Evolutionary conservation across 148 eudicot genomes (phyloP).

Genomic region (Chenopodium album): DNA sequence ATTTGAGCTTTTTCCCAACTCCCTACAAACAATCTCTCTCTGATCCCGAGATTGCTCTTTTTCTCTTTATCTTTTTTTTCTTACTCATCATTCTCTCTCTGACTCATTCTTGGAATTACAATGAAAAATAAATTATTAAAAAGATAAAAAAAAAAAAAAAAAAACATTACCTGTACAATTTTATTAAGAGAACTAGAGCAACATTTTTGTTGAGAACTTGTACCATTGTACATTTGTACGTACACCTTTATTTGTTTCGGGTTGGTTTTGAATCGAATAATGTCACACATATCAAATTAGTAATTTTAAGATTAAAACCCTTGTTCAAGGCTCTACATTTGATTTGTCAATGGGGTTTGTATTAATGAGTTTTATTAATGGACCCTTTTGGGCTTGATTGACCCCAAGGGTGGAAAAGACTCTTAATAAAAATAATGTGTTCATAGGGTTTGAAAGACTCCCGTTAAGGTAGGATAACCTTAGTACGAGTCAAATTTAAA

Average conservation of each 20-base stretch:
- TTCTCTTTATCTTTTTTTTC: conserved; percentile 29
- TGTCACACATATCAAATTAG: background rate
- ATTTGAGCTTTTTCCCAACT: conserved; percentile 22
- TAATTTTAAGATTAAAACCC: too few relatives aligned
- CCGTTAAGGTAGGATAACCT: too few relatives aligned
- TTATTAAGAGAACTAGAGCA: background rate
- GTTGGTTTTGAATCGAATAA: background rate
- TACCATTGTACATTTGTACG: background rate
- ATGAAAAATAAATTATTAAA: background rate
- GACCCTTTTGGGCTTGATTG: too few relatives aligned
- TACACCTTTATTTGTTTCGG: background rate
- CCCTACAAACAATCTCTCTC: conserved; percentile 33
- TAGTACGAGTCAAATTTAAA: too few relatives aligned
- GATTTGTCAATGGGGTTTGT: too few relatives aligned
- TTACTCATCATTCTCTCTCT: conserved; percentile 10
- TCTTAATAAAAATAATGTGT: too few relatives aligned
- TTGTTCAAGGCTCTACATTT: too few relatives aligned
- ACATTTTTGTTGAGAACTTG: background rate
- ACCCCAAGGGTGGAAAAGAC: too few relatives aligned
- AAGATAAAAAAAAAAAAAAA: too few relatives aligned
- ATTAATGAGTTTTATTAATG: too few relatives aligned
- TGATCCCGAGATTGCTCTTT: conserved; percentile 46
- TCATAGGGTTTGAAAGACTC: too few relatives aligned
- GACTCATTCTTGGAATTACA: conserved; percentile 21
- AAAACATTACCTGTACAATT: too few relatives aligned